Evolutionary conservation across 2,329 filamentous ascomycete species (phyloP).

Genomic region (Xylaria sp.): DNA sequence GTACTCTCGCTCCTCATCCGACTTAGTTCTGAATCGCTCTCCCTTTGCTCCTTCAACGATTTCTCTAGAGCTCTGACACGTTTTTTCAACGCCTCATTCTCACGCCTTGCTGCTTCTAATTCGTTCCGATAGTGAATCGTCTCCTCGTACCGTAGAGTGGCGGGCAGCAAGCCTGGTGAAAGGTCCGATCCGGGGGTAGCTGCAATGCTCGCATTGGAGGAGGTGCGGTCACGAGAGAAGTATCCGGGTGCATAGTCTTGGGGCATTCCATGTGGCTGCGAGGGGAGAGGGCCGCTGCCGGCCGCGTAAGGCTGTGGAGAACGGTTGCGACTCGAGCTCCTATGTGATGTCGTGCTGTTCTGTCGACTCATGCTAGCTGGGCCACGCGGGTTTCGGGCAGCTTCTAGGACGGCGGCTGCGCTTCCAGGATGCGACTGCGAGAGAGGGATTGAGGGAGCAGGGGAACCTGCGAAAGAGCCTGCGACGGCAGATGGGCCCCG

Average conservation of each 20-base stretch:
- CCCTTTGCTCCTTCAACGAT: constrained; percentile 54
- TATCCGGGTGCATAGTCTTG: constrained; percentile 38
- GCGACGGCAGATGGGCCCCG: constrained; percentile 46
- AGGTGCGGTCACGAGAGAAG: constrained; percentile 41
- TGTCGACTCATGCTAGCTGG: constrained; percentile 53
- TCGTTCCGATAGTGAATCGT: constrained; percentile 64
- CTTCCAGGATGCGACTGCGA: constrained; percentile 42
- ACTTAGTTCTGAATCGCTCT: constrained; percentile 46
- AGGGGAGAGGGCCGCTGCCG: constrained; percentile 34
- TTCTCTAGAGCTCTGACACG: constrained; percentile 67
- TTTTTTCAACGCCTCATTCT: constrained; percentile 67
- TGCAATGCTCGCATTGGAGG: constrained; percentile 48
- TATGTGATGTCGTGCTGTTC: constrained; percentile 60
- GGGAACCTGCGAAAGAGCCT: too few relatives aligned
- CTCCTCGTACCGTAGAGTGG: constrained; percentile 67
- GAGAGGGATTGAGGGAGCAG: too few relatives aligned
- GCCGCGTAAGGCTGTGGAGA: constrained; percentile 39
- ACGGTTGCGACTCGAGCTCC: constrained; percentile 52
- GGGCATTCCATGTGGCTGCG: constrained; percentile 53
- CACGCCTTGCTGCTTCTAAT: constrained; percentile 64
- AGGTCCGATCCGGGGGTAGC: constrained; percentile 52
- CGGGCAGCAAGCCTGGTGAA: constrained; percentile 61
- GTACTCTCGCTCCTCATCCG: constrained; percentile 55
- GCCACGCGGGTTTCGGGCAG: constrained; percentile 51
- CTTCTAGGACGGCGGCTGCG: constrained; percentile 51